Evolutionary conservation across 75 land plant genomes (phyloP).

Genomic region (Cunninghamia lanceolata): DNA sequence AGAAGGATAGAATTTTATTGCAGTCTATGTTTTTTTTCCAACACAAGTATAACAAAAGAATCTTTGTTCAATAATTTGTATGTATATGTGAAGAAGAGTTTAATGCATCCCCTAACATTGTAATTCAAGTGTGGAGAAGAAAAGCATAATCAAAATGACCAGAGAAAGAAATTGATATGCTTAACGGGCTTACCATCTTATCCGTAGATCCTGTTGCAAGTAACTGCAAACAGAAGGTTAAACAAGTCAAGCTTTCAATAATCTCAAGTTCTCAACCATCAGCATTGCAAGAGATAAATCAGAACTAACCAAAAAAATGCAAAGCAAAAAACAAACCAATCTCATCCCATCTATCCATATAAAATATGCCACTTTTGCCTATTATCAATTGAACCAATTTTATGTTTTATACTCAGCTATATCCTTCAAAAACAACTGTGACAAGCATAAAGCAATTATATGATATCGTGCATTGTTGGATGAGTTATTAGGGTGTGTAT

Average conservation of each 20-base stretch:
- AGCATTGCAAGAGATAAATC: neutral
- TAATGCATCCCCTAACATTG: neutral
- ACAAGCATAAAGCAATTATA: neutral
- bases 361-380: neutral
- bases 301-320: neutral
- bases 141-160: neutral
- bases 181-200: constrained; percentile 63
- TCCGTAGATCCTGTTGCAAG: constrained; percentile 92
- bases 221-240: constrained; percentile 44
- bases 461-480: neutral
- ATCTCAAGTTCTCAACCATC: neutral
- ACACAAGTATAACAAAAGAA: neutral
- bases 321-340: neutral
- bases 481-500: neutral
- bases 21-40: neutral
- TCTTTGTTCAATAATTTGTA: neutral
- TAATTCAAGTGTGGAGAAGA: neutral
- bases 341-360: neutral
- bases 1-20: neutral
- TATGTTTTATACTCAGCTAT: neutral
- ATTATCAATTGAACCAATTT: neutral
- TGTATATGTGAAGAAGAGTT: neutral
- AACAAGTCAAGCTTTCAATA: neutral
- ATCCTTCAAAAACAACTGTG: neutral
- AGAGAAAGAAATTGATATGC: neutral